These are phyloP conservation scores for Pichia phayaonensis DNA, from an alignment of 805 yeast species.

Conservation along the genomic window DNA sequence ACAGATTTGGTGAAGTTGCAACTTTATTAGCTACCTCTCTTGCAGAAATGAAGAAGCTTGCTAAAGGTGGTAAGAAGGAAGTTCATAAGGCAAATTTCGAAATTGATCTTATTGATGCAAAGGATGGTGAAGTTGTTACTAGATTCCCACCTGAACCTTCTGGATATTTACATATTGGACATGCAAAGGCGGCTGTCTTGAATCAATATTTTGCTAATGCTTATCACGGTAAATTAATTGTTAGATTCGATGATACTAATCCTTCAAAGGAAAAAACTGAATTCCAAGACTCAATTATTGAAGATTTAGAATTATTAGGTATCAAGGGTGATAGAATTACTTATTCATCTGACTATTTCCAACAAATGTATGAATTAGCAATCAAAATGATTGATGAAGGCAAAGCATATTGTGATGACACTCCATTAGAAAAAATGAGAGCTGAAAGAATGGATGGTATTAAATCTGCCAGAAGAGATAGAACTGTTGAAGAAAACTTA, in stretches of 20 bases:
- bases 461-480: constrained; percentile 84
- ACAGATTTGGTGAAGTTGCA: constrained; percentile 61
- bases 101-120: constrained; percentile 86
- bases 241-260: constrained; percentile 97
- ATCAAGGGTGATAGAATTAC: constrained; percentile 86
- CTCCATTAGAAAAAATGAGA: constrained; percentile 91
- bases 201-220: constrained; percentile 94
- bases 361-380: constrained; percentile 82
- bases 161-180: constrained; percentile 98
- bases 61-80: constrained; percentile 74
- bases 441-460: constrained; percentile 98
- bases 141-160: constrained; percentile 99
- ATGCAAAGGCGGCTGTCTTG: constrained; percentile 95
- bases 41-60: constrained; percentile 63
- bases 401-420: constrained; percentile 95
- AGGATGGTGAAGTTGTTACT: constrained; percentile 91
- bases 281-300: constrained; percentile 88
- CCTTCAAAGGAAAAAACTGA: constrained; percentile 95
- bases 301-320: constrained; percentile 85
- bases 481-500: constrained; percentile 88
- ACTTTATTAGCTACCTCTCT: constrained; percentile 61
- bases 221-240: constrained; percentile 92
- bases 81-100: constrained; percentile 92
- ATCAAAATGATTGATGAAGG: constrained; percentile 87
- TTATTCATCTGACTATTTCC: constrained; percentile 90